These are phyloP conservation scores for Hanseniaspora clermontiae DNA, from an alignment of 805 yeast species.

Conservation along the genomic window DNA sequence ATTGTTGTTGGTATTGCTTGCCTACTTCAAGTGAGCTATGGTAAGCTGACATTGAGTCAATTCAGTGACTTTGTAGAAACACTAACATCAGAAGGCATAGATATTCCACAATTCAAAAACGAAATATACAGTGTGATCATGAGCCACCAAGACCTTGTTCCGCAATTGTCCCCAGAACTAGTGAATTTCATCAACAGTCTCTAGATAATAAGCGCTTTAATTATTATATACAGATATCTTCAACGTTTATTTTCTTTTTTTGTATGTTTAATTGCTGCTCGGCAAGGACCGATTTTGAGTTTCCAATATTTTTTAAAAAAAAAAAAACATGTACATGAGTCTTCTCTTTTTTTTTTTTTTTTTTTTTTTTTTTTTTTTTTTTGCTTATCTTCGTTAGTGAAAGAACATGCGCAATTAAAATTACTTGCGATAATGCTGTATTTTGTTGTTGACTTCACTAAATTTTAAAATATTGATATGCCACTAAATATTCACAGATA, in stretches of 20 bases:
- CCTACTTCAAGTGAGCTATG: conserved; percentile 31
- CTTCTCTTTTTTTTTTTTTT: too few relatives aligned
- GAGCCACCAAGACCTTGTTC: conserved; percentile 9
- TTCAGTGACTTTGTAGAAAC: conserved; percentile 23
- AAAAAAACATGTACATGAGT: background rate
- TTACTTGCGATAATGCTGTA: too few relatives aligned
- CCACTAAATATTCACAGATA: too few relatives aligned
- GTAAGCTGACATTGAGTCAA: background rate
- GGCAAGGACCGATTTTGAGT: background rate
- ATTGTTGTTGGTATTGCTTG: conserved; percentile 76
- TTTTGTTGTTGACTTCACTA: too few relatives aligned
- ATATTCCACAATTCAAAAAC: conserved; percentile 22
- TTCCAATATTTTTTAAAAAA: too few relatives aligned
- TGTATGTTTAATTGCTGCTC: background rate
- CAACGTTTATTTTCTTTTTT: background rate
- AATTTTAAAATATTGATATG: too few relatives aligned
- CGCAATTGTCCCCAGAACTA: conserved; percentile 3
- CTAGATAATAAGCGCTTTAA: background rate
- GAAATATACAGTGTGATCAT: conserved; percentile 24
- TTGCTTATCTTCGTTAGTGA: background rate
- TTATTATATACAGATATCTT: background rate
- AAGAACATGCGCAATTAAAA: too few relatives aligned
- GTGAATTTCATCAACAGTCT: conserved; percentile 7
- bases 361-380: too few relatives aligned
- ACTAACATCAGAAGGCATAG: conserved; percentile 21